phyloP scores from a whole-genome alignment of 805 yeast species.

The Yamadazyma nakazawae region DNA sequence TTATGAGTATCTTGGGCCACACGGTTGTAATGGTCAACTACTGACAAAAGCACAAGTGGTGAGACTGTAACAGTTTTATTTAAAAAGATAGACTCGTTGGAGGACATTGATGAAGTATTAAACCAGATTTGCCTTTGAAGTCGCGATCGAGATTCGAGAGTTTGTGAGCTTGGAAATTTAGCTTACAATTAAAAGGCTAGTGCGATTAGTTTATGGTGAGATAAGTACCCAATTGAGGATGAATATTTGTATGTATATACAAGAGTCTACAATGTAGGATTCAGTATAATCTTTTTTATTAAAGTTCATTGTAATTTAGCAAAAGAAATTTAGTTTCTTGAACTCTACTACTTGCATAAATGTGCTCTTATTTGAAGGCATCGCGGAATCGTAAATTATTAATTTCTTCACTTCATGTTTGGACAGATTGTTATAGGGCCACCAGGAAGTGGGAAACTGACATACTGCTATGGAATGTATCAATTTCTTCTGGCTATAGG shows the following conservation, averaged over 20 bases:
- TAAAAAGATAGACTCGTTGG: conserved; percentile 35
- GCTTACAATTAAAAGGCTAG: not conserved
- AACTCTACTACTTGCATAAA: not conserved
- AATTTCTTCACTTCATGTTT: conserved; percentile 37
- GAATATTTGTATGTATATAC: no score
- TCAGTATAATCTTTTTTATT: not conserved
- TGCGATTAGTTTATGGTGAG: not conserved
- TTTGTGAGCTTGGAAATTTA: not conserved
- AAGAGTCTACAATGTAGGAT: not conserved
- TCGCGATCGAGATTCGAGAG: not conserved
- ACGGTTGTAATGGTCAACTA: conserved; percentile 92
- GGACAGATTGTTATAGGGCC: conserved; percentile 97
- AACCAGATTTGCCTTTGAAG: conserved; percentile 4
- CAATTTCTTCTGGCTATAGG: conserved; percentile 96
- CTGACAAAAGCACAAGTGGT: conserved; percentile 89
- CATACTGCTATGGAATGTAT: conserved; percentile 87
- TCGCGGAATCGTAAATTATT: not conserved
- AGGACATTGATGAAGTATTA: conserved; percentile 11
- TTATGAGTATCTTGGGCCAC: conserved; percentile 67
- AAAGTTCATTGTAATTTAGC: not conserved
- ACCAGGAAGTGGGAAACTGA: conserved; percentile 96
- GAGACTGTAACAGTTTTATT: conserved; percentile 80
- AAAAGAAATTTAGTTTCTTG: not conserved
- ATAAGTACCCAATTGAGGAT: no score
- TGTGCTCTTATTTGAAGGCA: not conserved